Conservation (phyloP, 768 basidiomycete genomes). For the Leccinum olivaceopallidum region DNA sequence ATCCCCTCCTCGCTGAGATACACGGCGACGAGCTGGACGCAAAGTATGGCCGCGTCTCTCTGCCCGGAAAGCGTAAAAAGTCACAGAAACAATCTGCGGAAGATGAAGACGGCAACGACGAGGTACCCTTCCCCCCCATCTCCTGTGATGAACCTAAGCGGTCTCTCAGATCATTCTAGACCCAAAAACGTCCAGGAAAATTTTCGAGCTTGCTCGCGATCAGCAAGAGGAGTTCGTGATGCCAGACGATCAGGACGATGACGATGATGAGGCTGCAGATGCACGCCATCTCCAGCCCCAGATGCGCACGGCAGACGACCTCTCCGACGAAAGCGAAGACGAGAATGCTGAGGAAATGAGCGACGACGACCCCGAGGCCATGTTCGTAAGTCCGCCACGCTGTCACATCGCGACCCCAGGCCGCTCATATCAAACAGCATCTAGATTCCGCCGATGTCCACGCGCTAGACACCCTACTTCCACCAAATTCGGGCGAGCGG, state of each 20-base stretch:
- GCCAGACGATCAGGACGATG: conserved; percentile 55
- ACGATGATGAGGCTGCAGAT: conserved; percentile 33
- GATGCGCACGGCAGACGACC: conserved; percentile 41
- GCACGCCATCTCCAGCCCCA: conserved; percentile 28
- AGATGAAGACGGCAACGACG: conserved; percentile 52
- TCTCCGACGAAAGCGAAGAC: conserved; percentile 59
- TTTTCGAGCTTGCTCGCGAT: conserved; percentile 88
- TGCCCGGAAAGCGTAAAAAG: conserved; percentile 76
- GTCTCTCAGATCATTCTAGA: conserved; percentile 63
- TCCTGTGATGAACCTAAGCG: conserved; percentile 5
- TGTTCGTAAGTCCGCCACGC: conserved; percentile 48
- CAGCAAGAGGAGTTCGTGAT: conserved; percentile 89
- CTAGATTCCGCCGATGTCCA: conserved; percentile 90
- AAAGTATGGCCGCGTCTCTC: conserved; percentile 77
- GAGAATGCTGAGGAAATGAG: conserved; percentile 26
- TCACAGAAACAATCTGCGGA: conserved; percentile 43
- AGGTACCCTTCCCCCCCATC: conserved; percentile 43
- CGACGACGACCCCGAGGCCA: conserved; percentile 52
- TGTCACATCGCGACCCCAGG: conserved; percentile 4
- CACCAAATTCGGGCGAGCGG: conserved; percentile 71
- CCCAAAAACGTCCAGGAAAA: conserved; percentile 78
- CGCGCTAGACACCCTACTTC: conserved; percentile 79
- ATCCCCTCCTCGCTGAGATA: conserved; percentile 85
- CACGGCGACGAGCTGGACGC: conserved; percentile 72
- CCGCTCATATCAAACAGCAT: conserved; percentile 48